phyloP scores from a whole-genome alignment of 805 yeast species.

The Starmerella floris region DNA sequence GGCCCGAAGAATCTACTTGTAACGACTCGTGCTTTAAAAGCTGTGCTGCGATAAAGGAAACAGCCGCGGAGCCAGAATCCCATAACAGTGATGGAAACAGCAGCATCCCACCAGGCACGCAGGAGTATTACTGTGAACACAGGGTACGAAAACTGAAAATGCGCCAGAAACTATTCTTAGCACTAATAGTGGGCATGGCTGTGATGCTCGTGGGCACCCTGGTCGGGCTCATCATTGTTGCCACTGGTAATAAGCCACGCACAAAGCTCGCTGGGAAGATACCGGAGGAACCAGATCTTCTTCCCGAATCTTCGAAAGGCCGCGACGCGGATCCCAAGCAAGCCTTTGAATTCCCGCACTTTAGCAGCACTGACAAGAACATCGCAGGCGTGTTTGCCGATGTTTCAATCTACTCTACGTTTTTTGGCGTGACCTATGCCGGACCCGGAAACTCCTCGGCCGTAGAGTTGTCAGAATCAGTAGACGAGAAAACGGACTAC shows the following conservation, averaged over 20 bases:
- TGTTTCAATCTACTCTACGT: conserved; percentile 6
- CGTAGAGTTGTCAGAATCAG: neutral
- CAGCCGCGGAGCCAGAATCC: conserved; percentile 12
- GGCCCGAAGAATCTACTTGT: neutral
- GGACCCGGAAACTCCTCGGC: neutral
- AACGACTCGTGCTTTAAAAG: neutral
- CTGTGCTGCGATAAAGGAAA: neutral
- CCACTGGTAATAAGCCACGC: neutral
- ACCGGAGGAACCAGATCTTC: neutral
- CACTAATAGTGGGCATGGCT: neutral
- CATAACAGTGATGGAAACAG: conserved; percentile 1
- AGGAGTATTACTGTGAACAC: neutral
- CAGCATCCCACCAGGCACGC: neutral
- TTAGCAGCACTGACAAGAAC: neutral
- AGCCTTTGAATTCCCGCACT: conserved; percentile 3
- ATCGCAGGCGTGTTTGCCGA: conserved; percentile 11
- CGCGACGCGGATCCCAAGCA: no score
- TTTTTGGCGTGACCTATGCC: conserved; percentile 12
- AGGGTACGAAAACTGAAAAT: neutral
- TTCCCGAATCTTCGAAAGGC: no score
- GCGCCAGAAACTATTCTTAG: neutral
- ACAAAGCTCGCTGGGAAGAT: neutral
- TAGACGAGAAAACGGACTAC: neutral
- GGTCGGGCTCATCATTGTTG: conserved; percentile 6
- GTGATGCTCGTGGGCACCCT: conserved; percentile 4